Evolutionary conservation across 192 early-diverging fungal species (phyloP), one percentile per base, ranked within the genome.

Genomic region (Backusella morwellensis): DNA sequence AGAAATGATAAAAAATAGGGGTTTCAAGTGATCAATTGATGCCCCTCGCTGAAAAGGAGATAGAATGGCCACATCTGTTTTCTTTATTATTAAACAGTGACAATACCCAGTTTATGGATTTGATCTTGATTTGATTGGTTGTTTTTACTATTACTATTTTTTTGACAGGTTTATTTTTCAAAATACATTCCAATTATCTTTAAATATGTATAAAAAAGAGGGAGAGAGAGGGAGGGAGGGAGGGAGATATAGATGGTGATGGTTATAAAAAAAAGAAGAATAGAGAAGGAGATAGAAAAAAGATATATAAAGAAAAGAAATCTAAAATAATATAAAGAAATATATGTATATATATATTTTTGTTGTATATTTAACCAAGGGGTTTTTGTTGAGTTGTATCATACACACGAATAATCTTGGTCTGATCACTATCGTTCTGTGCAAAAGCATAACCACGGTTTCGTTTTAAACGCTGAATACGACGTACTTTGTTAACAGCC

Each of bases 361-460:
- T 42, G 15, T 41, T 47, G 50, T 32, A 52, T 14, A 2, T 19
- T 52, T 72, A 72, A 47, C 70, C 88, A 50, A 77, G 68, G 26
- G 88, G 88, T 70, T 89, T 89, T 66, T 85, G 81, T 41, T 82
- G 74, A 40, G 88, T 89, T 69, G 88, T 89, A 85, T 89, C 88
- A 78, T 89, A 89, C 29, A 83, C 82, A 56, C 86, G 77, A 40
- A 87, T 86, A 41, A 89, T 75, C 72, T 85, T 87, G 73, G 93
- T 93, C 84, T 97, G 96, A 12, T 96, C 98, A 72, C 90, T 90
- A 79, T 99, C 98, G 78, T 92, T 98, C 84, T 99, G 98, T 47
- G 94, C 95, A 76, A 99, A 99, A 11, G 98, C 98, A 85, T 95
- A 99, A 14, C 98, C 98, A 36, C 97, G 90, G 73, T 92, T 97